Evolutionary conservation across 768 basidiomycete species (phyloP), one percentile per base, ranked within the genome.

Genomic region (Podaxis pistillaris): DNA sequence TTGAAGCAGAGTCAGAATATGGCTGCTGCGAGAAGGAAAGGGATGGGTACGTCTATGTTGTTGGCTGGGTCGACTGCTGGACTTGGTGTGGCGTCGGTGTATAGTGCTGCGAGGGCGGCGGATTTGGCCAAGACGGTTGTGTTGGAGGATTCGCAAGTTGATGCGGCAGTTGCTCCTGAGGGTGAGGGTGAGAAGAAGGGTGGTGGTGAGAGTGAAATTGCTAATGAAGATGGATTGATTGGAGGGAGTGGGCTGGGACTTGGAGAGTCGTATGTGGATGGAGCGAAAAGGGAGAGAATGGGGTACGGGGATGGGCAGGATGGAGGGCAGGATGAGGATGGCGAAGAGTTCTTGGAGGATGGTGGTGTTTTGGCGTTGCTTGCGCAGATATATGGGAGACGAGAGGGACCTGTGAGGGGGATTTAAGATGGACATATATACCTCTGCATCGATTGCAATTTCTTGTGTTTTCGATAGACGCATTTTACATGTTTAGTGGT

Each of bases 301-400:
- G 70, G 77, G 55, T 76, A 80, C 60, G 79, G 73, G 53, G 75
- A 81, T 47, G 60, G 60, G 11, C 60, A 62, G 19, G 53, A 62
- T 52, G 83, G 83, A 26, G 85, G 75, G 22, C 83, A 83, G 9
- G 76, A 86, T 15, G 81, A 88, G 50, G 86, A 86, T 11, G 33
- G 33, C 8, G 90, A 89, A 26, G 79, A 75, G 19, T 44, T 65
- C 19, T 69, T 90, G 65, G 86, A 86, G 68, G 93, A 95, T 73
- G 91, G 85, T 0, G 94, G 95, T 17, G 88, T 97, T 65, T 75
- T 96, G 64, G 93, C 91, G 22, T 70, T 97, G 65, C 71, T 97
- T 68, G 89, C 92, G 47, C 89, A 96, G 78, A 95, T 97, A 56
- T 94, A 96, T 73, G 86, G 83, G 51, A 79, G 83, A 67, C 80